Base-by-base conservation (phyloP, 257 asterid genomes). In the Nicotiana undulata region DNA sequence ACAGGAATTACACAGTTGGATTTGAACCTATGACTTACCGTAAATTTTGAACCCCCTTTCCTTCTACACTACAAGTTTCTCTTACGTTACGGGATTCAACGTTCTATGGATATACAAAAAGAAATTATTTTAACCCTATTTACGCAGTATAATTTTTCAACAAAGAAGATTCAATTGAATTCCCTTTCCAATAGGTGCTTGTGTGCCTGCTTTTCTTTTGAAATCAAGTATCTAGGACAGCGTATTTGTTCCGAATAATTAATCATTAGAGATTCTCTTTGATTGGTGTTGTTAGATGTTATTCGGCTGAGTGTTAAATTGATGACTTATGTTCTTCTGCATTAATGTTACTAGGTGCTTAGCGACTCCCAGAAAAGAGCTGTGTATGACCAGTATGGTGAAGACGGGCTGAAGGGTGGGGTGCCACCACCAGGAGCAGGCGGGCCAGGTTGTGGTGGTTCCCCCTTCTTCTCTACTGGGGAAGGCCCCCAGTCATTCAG, bases 371-470 rank as follows among this genome's bases (percentile, higher is more conserved):
- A 88, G 83, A 88, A 84, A 51, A 86, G 85, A 63, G 40, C 85
- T n/a, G 85, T 88, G 63, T 88, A 84, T 84, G 91, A 88, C 79
- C 89, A 82, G 34, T 88, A 70, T 28, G 92, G 91, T 53, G 92
- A 89, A 77, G 92, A 87, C 44, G 92, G 92, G 53, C 46, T 89
- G 31, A 86, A 84, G 81, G 87, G 86, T 28, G 88, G 86, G 76
- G 83, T 75, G 7, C 89, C 88, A 2, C 92, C 89, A 16, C 89
- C 89, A 12, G 89, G 76, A 29, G 83, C 89, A 68, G 88, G 82
- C 24, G 89, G 85, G 15, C 68, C 86, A 0, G 86, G 87, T 12
- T 83, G 82, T 7, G 87, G 89, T 10, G 87, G 89, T 2, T 11
- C 85, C 31, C 46, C 83, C 63, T 82, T 3, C 78, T 89, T 85